Conservation (phyloP, 2,329 filamentous ascomycete species). For the Pyrenophora graminea region DNA sequence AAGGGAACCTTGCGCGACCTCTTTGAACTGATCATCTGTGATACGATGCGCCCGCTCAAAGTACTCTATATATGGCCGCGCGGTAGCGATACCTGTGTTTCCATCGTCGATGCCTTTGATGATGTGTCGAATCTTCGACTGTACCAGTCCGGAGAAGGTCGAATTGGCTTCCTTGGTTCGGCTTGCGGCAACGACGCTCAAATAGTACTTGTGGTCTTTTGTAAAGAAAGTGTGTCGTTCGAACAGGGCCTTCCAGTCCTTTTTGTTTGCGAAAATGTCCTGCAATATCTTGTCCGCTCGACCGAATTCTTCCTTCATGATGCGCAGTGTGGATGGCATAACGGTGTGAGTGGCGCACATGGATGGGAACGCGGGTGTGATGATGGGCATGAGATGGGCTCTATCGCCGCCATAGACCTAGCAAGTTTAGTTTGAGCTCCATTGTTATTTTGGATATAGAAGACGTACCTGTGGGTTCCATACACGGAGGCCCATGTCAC, state of each 20-base stretch:
- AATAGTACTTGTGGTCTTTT: conserved; percentile 89
- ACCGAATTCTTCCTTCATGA: conserved; percentile 82
- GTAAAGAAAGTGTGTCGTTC: conserved; percentile 93
- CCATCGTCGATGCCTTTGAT: conserved; percentile 83
- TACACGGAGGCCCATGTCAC: conserved; percentile 77
- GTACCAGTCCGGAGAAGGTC: conserved; percentile 87
- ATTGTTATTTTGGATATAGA: not conserved
- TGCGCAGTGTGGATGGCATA: conserved; percentile 78
- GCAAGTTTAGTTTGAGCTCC: conserved; percentile 19
- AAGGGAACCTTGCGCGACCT: conserved; percentile 65
- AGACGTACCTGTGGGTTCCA: conserved; percentile 87
- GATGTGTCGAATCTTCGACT: conserved; percentile 88
- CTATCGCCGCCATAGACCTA: conserved; percentile 78
- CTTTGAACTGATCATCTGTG: conserved; percentile 63
- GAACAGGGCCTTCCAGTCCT: conserved; percentile 86
- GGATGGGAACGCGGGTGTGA: conserved; percentile 94
- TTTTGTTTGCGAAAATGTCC: conserved; percentile 75
- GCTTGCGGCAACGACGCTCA: conserved; percentile 83
- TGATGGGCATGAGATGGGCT: conserved; percentile 94
- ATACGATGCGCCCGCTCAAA: conserved; percentile 82
- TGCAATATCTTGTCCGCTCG: conserved; percentile 77
- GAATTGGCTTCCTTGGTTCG: conserved; percentile 82
- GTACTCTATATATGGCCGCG: conserved; percentile 90
- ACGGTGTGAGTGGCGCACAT: conserved; percentile 99
- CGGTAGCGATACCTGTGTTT: conserved; percentile 72